Evolutionary conservation across 257 asterid genomes (phyloP).

Genomic region (Solanum acaule): DNA sequence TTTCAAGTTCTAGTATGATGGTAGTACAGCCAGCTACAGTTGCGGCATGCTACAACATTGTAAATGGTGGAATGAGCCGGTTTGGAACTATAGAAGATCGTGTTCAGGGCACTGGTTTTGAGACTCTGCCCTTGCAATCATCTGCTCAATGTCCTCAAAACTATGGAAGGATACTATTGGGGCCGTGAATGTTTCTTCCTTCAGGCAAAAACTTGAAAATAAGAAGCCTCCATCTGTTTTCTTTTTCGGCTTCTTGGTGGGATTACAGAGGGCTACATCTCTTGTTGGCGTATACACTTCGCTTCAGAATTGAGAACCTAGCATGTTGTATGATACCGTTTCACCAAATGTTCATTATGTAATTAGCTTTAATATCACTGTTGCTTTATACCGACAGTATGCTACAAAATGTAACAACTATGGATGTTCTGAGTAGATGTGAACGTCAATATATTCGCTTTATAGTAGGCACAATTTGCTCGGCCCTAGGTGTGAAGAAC

Average conservation of each 20-base stretch:
- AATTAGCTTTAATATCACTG: neutral
- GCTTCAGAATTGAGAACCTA: slow-evolving; percentile 4
- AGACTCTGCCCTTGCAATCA: slow-evolving; percentile 20
- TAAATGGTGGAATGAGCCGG: slow-evolving; percentile 18
- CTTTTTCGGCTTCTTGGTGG: slow-evolving; percentile 3
- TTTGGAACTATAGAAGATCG: slow-evolving; percentile 14
- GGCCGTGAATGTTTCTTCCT: slow-evolving; percentile 19
- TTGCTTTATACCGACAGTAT: neutral
- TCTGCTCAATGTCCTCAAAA: slow-evolving; percentile 27
- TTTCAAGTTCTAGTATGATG: slow-evolving; percentile 24
- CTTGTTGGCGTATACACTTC: neutral
- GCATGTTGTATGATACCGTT: slow-evolving; percentile 4
- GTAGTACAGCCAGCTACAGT: slow-evolving; percentile 32
- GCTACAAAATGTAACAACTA: neutral
- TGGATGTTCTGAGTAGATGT: neutral
- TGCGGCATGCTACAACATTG: slow-evolving; percentile 28
- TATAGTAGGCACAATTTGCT: neutral
- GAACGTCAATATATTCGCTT: neutral
- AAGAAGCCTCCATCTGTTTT: neutral
- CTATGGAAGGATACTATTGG: slow-evolving; percentile 28
- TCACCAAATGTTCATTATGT: neutral
- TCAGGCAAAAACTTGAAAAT: neutral
- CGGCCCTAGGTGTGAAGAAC: neutral
- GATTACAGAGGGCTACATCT: neutral
- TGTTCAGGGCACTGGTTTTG: slow-evolving; percentile 12